Conservation (phyloP, 169 alveolate genomes). For the Plasmodium sp. region DNA sequence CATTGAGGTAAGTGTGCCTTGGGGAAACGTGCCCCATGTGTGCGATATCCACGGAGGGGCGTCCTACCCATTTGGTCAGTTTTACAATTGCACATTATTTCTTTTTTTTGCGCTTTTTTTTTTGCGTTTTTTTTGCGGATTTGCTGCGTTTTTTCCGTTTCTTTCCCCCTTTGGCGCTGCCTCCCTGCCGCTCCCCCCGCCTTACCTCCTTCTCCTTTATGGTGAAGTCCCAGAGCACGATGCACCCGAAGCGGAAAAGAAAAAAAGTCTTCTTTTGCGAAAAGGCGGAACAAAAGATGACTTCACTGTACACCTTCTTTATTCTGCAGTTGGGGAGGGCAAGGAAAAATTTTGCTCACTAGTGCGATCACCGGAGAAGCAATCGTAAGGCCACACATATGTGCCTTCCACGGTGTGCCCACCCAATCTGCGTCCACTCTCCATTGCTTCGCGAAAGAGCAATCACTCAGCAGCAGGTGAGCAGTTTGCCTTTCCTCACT, state of each 20-base stretch:
- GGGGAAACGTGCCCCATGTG: conserved; percentile 1
- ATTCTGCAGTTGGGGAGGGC: conserved; percentile 50
- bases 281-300: conserved; percentile 78
- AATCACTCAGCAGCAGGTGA: not conserved
- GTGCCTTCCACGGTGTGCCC: not conserved
- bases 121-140: not conserved
- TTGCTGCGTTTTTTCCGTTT: not conserved
- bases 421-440: not conserved
- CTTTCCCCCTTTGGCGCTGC: not conserved
- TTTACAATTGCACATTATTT: not conserved
- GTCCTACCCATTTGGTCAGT: not conserved
- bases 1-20: not conserved
- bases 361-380: not conserved
- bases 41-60: not conserved
- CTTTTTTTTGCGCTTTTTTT: not conserved
- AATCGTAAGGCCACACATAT: not conserved
- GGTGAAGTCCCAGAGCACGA: conserved; percentile 83
- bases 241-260: conserved; percentile 81
- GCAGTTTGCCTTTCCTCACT: not conserved
- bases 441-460: not conserved
- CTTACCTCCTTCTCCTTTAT: conserved; percentile 78
- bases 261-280: conserved; percentile 72
- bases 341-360: not conserved
- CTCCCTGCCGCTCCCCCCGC: not conserved
- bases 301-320: conserved; percentile 81